phyloP scores from a whole-genome alignment of 2,329 filamentous ascomycete genomes.

The Pseudocercospora pini-densiflorae region DNA sequence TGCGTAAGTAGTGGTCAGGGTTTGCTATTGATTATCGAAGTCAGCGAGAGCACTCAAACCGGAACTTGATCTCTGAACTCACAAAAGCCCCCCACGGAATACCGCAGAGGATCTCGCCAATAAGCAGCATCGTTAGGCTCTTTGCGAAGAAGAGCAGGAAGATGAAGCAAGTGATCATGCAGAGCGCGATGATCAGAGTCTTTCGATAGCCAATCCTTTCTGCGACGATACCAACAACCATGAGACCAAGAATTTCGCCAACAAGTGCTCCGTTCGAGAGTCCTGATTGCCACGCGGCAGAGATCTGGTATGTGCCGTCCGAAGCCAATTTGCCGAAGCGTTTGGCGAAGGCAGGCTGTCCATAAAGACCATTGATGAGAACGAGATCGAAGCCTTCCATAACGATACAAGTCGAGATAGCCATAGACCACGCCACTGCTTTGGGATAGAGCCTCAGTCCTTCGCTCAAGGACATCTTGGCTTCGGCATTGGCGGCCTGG shows the following conservation, averaged over 20 bases:
- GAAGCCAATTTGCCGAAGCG: slow-evolving; percentile 47
- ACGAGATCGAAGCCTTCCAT: slow-evolving; percentile 49
- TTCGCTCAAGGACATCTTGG: slow-evolving; percentile 13
- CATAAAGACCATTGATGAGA: slow-evolving; percentile 43
- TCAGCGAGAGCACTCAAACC: neutral
- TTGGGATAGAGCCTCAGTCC: slow-evolving; percentile 20
- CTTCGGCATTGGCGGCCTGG: slow-evolving; percentile 8
- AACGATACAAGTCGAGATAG: slow-evolving; percentile 30
- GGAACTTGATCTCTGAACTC: neutral
- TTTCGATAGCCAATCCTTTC: slow-evolving; percentile 51
- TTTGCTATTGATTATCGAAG: slow-evolving; percentile 1
- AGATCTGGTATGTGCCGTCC: slow-evolving; percentile 52
- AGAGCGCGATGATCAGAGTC: slow-evolving; percentile 64
- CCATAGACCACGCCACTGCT: slow-evolving; percentile 22
- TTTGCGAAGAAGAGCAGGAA: slow-evolving; percentile 48
- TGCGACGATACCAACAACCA: slow-evolving; percentile 70
- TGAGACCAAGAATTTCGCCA: slow-evolving; percentile 64
- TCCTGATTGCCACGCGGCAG: slow-evolving; percentile 62
- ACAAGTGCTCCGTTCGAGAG: slow-evolving; percentile 59
- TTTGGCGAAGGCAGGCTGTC: slow-evolving; percentile 36
- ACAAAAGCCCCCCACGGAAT: slow-evolving; percentile 41
- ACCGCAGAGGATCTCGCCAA: slow-evolving; percentile 49
- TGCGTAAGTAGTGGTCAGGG: slow-evolving; percentile 44
- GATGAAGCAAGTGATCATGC: slow-evolving; percentile 60
- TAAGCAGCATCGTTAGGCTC: slow-evolving; percentile 35